Evolutionary conservation across 768 basidiomycete genomes (phyloP), one percentile per base, ranked within the genome.

Genomic region (Pholiota molesta): DNA sequence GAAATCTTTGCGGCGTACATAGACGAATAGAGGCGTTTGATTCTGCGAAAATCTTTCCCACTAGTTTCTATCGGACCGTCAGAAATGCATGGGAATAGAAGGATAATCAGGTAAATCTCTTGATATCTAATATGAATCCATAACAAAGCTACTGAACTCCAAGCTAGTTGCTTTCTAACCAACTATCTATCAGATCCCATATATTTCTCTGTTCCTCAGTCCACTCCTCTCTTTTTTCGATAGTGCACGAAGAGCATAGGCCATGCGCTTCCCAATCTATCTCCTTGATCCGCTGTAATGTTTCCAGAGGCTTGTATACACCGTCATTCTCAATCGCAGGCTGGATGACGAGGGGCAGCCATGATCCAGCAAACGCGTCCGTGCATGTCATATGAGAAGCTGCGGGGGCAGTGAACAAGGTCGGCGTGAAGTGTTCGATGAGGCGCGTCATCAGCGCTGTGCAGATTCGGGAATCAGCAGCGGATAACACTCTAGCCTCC

Each of bases 231-330:
- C 75, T 73, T 74, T 90, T 91, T 59, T 85, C 85, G 54, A 69
- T 69, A 6, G 82, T 77, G 68, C 91, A 92, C 3, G 78, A 77
- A 6, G 66, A 65, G 72, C 91, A 91, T 28, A 92, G 65, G 0
- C 89, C 90, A 57, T 79, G 74, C 10, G 72, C 69, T 1, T 61
- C 76, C 91, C 91, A 92, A 65, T 86, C 80, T 6, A 86, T 77
- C 14, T 68, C 70, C 70, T 85, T 87, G 52, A 91, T 80, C 52
- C 73, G 73, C 69, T 88, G 82, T 28, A 93, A 77, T 28, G 87
- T 88, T 76, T 92, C 90, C 23, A 93, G 77, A 26, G 91, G 91
- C 54, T 83, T 87, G 68, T 85, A 88, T 29, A 91, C 83, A 7
- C 88, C 87, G 59, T 83, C 82, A 59, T 79, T 76, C 17, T 79